Base-by-base conservation (phyloP, 2,329 filamentous ascomycete species). In the Neonectria punicea region DNA sequence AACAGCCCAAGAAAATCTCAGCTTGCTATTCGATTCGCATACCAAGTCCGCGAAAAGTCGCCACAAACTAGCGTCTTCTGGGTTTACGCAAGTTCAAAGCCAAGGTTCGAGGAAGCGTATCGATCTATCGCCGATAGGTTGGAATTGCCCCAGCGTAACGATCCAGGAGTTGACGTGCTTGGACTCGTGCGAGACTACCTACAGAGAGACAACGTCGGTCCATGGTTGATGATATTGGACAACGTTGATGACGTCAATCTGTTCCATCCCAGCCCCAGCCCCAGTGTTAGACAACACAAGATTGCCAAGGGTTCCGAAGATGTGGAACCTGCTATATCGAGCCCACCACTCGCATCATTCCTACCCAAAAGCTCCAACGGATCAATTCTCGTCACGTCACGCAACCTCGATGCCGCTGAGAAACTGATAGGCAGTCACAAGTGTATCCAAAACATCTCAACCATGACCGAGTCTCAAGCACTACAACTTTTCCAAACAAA, bases 21-120 rank as follows among this genome's bases (percentile, higher is more conserved):
- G 49, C 39, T 75, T 43, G 77, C 77, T 20, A 80, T 82, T 59
- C 73, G 81, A 70, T 80, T 79, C 59, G 74, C 73, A 8, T 76
- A 81, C 56, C 69, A 62, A 53, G 63, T 70, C 28, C 71, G 68
- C 63, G 65, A 75, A 1, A 28, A 69, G 16, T 16, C 36, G 16
- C 36, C 73, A 0, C 51, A 70, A 13, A 79, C 69, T 25, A 79
- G 74, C 70, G 71, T 81, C 39, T 80, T 81, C 62, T 82, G 78
- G 80, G 68, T 81, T n/a, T 71, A 80, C 64, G 76, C 76, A 2
- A 77, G 73, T 56, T 78, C 76, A 54, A 66, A 67, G 0, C 67
- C 73, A 41, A 70, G 77, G 8, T 78, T 80, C 51, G 74, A 81
- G 64, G 71, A 79, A 59, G 73, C 74, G 36, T 79, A 74, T 62